Evolutionary conservation across 2,329 filamentous ascomycete species (phyloP).

Genomic region (Fusarium cyanostomum): DNA sequence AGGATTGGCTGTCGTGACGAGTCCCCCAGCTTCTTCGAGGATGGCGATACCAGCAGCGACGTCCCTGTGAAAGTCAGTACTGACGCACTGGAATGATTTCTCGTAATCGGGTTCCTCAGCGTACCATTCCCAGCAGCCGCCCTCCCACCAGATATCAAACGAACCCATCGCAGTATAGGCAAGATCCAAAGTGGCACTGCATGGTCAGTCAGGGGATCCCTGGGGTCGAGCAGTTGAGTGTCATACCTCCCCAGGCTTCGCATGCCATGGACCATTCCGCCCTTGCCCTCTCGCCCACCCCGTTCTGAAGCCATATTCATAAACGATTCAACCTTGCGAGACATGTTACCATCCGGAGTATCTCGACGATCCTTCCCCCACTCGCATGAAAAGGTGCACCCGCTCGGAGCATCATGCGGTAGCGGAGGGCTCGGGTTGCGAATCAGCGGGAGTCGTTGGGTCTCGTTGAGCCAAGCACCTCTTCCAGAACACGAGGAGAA

Average conservation of each 20-base stretch:
- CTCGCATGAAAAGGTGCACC: conserved; percentile 78
- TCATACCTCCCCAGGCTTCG: conserved; percentile 69
- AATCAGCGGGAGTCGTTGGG: conserved; percentile 69
- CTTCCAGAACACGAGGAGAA: conserved; percentile 73
- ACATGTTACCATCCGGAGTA: conserved; percentile 71
- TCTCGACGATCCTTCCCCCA: conserved; percentile 83
- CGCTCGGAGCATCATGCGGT: conserved; percentile 70
- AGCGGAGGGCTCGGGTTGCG: conserved; percentile 70
- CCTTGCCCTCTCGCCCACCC: conserved; percentile 69
- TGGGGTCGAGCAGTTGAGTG: not conserved
- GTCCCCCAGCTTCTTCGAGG: conserved; percentile 75
- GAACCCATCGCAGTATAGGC: conserved; percentile 79
- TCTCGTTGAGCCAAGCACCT: conserved; percentile 76
- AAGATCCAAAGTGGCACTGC: conserved; percentile 75
- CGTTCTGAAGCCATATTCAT: conserved; percentile 77
- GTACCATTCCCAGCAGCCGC: conserved; percentile 82
- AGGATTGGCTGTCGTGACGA: conserved; percentile 79
- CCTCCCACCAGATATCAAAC: conserved; percentile 86
- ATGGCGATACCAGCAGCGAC: conserved; percentile 80
- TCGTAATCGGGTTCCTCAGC: conserved; percentile 25
- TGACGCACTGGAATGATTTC: not conserved
- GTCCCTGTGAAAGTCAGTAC: conserved; percentile 60
- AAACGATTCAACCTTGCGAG: conserved; percentile 78
- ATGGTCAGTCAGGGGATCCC: conserved; percentile 1
- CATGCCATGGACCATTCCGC: conserved; percentile 83